Evolutionary conservation across 176 grass and related monocot genomes (phyloP), one percentile per base, ranked within the genome.

Genomic region (Eragrostis curvula): DNA sequence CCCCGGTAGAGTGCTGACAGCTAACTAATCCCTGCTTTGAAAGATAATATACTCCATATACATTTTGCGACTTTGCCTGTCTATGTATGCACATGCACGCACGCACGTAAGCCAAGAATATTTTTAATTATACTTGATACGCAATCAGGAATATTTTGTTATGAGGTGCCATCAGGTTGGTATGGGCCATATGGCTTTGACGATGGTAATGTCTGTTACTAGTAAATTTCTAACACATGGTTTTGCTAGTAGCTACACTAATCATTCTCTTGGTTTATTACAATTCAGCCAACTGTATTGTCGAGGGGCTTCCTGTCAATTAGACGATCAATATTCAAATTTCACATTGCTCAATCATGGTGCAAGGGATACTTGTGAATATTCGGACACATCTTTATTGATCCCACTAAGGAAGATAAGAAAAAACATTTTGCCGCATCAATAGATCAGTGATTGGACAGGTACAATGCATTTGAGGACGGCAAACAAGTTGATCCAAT

Each of bases 41-140:
- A 44, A 44, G 28, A 16, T 27, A 5, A 45, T 32, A 45, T 13
- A 25, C 27, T 28, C n/a, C n/a, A 52, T 7, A 15, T 63, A 20
- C 20, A 47, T 25, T 30, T 48, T 29, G 75, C 7, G 43, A 60
- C 63, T 84, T 76, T 68, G 40, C 24, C 60, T 72, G 45, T 74
- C 7, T 29, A n/a, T 39, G 47, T 58, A 45, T 39, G 49, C 73
- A 77, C 63, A 84, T 58, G 72, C 63, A 76, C 28, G 15, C 72
- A 58, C 49, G n/a, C 48, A 43, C 3, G 18, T 53, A 46, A 53
- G 9, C 13, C n/a, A 12, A 60, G 3, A 27, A 28, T 61, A 45
- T 62, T 64, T 40, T 36, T 36, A 36, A 36, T 36, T 36, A 36
- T 23, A 39, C 11, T 56, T 32, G 15, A 58, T 59, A 43, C 45